A percentile compares a stretch with the other conserved stretches of the same genome.
Evolutionary conservation across 768 basidiomycete genomes (phyloP).

Genomic region (Kwoniella newhampshirensis): DNA sequence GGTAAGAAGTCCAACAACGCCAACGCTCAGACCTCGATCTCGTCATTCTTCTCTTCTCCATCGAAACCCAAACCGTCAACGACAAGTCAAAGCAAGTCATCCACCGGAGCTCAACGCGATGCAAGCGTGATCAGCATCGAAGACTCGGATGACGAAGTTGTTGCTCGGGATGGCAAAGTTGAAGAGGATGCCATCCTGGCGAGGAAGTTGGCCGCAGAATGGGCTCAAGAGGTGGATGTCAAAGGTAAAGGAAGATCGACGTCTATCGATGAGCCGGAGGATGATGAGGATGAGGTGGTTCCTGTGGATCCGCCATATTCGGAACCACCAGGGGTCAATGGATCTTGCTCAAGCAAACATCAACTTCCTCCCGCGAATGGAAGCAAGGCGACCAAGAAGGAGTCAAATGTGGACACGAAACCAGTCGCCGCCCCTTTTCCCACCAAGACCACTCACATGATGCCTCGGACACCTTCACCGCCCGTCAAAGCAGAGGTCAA

Average conservation of each 20-base stretch:
- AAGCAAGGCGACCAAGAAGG: neutral
- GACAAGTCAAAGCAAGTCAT: neutral
- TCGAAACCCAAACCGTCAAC: constrained; percentile 19
- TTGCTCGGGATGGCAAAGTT: neutral
- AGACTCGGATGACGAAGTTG: constrained; percentile 28
- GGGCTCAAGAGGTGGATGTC: constrained; percentile 26
- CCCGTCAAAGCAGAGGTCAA: constrained; percentile 14
- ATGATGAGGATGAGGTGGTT: constrained; percentile 38
- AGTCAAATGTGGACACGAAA: constrained; percentile 12
- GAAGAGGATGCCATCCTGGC: constrained; percentile 30
- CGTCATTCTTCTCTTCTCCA: constrained; percentile 31
- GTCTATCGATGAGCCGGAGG: constrained; percentile 12
- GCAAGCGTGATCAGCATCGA: constrained; percentile 24
- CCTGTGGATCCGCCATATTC: constrained; percentile 21
- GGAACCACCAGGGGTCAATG: constrained; percentile 29
- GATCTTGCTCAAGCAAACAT: constrained; percentile 31
- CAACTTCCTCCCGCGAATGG: constrained; percentile 22
- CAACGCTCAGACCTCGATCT: constrained; percentile 18
- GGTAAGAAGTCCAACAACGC: constrained; percentile 7
- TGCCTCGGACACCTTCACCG: constrained; percentile 5
- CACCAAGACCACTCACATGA: neutral
- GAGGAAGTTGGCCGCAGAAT: constrained; percentile 28
- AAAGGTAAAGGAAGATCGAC: constrained; percentile 56
- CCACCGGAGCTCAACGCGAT: neutral
- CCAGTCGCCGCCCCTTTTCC: constrained; percentile 20